phyloP scores from a whole-genome alignment of 2,329 filamentous ascomycete genomes.

The Phaeosphaeria sp. region DNA sequence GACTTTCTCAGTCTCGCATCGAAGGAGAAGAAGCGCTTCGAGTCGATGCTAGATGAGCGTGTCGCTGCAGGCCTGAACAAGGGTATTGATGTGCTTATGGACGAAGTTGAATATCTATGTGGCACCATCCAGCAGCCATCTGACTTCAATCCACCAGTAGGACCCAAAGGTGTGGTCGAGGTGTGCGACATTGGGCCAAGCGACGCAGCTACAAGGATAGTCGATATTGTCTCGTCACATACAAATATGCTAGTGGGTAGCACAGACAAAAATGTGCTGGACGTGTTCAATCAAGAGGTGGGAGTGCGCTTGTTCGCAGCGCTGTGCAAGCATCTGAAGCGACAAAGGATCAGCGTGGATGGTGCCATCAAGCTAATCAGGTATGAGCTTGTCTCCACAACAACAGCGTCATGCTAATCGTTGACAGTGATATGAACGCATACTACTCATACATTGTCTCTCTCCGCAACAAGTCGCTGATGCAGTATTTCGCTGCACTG shows the following conservation, averaged over 20 bases:
- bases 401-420: background rate
- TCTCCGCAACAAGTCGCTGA: conserved; percentile 81
- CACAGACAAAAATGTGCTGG: conserved; percentile 96
- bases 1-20: conserved; percentile 93
- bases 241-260: conserved; percentile 92
- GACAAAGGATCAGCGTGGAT: conserved; percentile 87
- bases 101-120: conserved; percentile 94
- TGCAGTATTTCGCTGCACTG: conserved; percentile 89
- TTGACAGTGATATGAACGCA: conserved; percentile 83
- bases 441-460: conserved; percentile 86
- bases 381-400: conserved; percentile 46
- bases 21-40: conserved; percentile 97
- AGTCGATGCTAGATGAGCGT: conserved; percentile 97
- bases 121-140: conserved; percentile 84
- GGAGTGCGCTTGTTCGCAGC: conserved; percentile 89
- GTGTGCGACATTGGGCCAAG: conserved; percentile 74
- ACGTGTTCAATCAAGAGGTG: conserved; percentile 98
- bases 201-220: conserved; percentile 77
- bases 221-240: conserved; percentile 85
- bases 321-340: conserved; percentile 96
- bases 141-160: conserved; percentile 81
- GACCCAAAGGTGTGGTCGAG: conserved; percentile 40
- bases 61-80: conserved; percentile 96
- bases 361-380: conserved; percentile 90
- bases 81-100: conserved; percentile 97